Conservation (phyloP, 192 early-diverging fungal genomes). For the Funneliformis mosseae region DNA sequence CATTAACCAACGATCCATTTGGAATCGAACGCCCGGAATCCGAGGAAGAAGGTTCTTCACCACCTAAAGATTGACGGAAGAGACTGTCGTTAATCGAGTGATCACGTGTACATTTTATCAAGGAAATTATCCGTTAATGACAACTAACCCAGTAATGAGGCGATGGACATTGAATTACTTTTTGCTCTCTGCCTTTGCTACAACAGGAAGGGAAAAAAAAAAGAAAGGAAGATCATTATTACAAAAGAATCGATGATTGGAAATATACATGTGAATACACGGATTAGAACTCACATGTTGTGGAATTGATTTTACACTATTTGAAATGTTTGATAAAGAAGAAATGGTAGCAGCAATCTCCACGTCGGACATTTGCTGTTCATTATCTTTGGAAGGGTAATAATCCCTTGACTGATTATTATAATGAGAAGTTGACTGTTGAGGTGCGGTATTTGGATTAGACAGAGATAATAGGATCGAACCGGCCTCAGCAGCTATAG, state of each 20-base stretch:
- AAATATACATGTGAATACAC: background rate
- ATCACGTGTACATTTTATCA: background rate
- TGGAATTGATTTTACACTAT: conserved; percentile 5
- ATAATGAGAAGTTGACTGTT: background rate
- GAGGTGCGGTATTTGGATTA: conserved; percentile 2
- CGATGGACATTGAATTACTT: conserved; percentile 7
- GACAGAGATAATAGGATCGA: background rate
- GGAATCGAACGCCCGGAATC: background rate
- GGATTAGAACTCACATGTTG: too few relatives aligned
- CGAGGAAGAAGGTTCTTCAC: conserved; percentile 1
- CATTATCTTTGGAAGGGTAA: conserved; percentile 4
- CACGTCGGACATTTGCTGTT: conserved; percentile 7
- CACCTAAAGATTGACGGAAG: background rate
- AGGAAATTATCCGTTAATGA: background rate
- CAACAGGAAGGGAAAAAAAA: background rate
- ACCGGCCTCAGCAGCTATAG: background rate
- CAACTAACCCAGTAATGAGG: background rate
- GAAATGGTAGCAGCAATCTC: background rate
- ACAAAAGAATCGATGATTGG: background rate
- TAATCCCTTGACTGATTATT: background rate
- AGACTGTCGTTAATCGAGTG: background rate
- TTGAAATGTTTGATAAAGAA: background rate
- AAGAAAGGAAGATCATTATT: background rate
- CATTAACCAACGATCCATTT: background rate
- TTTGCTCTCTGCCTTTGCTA: conserved; percentile 7